Evolutionary conservation across 129 eudicot genomes (phyloP).

Genomic region (Logfia minima): DNA sequence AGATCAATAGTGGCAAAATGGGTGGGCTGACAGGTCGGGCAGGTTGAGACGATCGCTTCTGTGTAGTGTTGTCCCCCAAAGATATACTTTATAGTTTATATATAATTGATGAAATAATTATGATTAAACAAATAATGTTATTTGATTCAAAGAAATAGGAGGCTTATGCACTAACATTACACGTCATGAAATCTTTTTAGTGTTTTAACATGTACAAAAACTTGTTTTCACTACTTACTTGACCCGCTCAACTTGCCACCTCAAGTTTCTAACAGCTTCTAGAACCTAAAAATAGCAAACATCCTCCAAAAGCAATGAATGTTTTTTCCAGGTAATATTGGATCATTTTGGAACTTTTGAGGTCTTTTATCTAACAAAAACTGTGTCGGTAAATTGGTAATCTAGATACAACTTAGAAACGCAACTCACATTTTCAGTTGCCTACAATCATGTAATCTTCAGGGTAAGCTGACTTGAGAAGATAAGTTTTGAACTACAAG

Average conservation of each 20-base stretch:
- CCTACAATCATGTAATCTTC: conserved; percentile 31
- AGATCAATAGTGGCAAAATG: no score
- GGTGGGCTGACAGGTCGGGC: no score
- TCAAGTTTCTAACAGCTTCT: background rate
- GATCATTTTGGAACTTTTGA: no score
- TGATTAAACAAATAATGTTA: no score
- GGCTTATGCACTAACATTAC: no score
- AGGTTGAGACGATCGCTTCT: no score
- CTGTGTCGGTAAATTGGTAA: background rate
- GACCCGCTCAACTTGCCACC: background rate
- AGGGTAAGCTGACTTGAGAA: conserved; percentile 51
- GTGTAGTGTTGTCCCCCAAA: no score
- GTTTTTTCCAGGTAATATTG: no score
- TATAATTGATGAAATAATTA: no score
- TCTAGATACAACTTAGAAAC: background rate
- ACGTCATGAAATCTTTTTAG: no score
- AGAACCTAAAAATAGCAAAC: conserved; percentile 1
- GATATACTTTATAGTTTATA: no score
- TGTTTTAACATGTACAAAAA: background rate
- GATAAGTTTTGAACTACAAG: conserved; percentile 12
- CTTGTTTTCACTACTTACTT: background rate
- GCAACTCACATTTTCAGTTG: conserved; percentile 20
- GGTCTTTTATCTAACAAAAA: background rate
- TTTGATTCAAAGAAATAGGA: no score
- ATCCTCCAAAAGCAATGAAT: background rate